Base-by-base conservation (phyloP, 1,284 basidiomycete genomes). In the Cryptococcus deneoformans region DNA sequence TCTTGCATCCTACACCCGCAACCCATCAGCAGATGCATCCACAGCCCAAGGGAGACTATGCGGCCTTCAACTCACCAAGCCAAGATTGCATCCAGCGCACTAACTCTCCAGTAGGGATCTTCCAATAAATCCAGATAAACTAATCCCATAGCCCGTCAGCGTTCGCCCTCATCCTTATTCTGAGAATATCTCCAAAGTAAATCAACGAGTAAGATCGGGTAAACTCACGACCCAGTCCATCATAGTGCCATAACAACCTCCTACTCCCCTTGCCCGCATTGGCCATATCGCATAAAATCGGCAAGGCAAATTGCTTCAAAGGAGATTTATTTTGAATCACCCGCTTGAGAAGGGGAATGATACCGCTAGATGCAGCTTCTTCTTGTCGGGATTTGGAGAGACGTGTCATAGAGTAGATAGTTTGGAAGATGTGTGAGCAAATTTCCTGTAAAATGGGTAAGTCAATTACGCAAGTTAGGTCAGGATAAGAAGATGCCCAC, bases 51-150 rank as follows among this genome's bases (percentile, higher is more conserved):
- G 20, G 40, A 2, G 16, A 42, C 11, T 16, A 46, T 14, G 24
- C 6, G 11, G 2, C 4, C 11, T 9, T 16, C 48, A 4, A 76
- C 84, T 61, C 61, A 90, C 95, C 95, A 98, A 4, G 90, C 88
- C 7, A 93, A 78, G 38, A 97, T 86, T 5, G 92, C 87, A 72
- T 99, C 95, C 54, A 98, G 78, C 10, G 94, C 90, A 67, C 88
- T 90, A 60, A 94, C 89, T 73, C 94, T 90, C 86, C 97, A 99
- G 79, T 96, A 97, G 0, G 92, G 89, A 71, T 99, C 94, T 43
- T 87, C 85, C 46, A 98, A 80, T 37, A 99, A 81, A 61, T 85
- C 84, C 59, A 96, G 79, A 71, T 97, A 99, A 80, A 97, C 70
- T 82, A 65, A 6, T 34, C 7, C 16, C 29, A 29, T 29, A 29